These are phyloP conservation scores for Mycosphaerella arachidis DNA, from an alignment of 2,329 filamentous ascomycete species.

Conservation along the genomic window DNA sequence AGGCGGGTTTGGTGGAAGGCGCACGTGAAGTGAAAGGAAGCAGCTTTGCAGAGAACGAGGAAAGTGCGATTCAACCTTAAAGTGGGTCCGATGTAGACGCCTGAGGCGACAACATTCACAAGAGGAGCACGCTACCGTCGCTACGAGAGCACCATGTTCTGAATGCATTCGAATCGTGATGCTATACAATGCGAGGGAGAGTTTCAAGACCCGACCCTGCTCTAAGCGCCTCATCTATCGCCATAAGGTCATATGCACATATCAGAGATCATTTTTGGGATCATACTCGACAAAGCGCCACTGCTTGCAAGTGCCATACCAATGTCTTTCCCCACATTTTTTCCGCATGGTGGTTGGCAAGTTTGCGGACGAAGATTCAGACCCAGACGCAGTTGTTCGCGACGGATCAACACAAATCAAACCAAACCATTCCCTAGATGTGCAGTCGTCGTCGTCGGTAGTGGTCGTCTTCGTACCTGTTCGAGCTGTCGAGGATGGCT, in stretches of 20 bases:
- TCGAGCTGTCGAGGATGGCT: slow-evolving; percentile 12
- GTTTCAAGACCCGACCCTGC: neutral
- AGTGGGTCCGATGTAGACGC: neutral
- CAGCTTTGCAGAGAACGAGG: neutral
- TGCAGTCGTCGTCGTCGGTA: slow-evolving; percentile 16
- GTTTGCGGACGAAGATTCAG: slow-evolving; percentile 11
- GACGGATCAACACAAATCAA: slow-evolving; percentile 30
- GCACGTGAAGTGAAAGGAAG: slow-evolving; percentile 1
- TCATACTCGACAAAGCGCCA: slow-evolving; percentile 18
- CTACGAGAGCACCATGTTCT: neutral
- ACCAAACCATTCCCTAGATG: slow-evolving; percentile 27
- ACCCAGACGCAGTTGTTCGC: slow-evolving; percentile 12
- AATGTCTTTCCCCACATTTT: slow-evolving; percentile 19
- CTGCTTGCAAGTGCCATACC: slow-evolving; percentile 26
- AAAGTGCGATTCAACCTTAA: neutral
- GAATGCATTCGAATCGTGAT: neutral
- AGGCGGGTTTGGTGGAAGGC: neutral
- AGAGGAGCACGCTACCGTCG: too few species aligned
- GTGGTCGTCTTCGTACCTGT: slow-evolving; percentile 18
- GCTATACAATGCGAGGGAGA: neutral
- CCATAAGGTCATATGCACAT: neutral
- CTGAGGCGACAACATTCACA: neutral
- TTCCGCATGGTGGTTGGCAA: slow-evolving; percentile 18
- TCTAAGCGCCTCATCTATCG: neutral
- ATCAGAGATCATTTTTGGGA: slow-evolving; percentile 16